Evolutionary conservation across 2,329 filamentous ascomycete species (phyloP), one percentile per base, ranked within the genome.

Genomic region (Penicillium sp.): DNA sequence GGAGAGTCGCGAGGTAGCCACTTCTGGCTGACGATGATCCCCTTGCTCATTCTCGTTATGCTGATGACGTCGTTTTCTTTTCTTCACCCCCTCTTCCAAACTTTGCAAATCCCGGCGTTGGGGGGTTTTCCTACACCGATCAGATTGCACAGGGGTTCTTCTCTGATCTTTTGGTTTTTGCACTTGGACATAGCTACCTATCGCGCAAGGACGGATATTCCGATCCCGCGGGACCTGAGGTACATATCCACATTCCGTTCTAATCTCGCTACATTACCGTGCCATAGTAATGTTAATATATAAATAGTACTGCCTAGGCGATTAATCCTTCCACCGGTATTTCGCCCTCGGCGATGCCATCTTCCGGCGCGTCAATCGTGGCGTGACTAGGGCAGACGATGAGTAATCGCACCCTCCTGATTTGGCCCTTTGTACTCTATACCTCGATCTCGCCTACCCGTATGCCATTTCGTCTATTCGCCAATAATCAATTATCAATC

Each of bases 1-100:
- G 67, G 65, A 70, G 32, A 69, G 64, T 39, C 63, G 67, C 32
- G 65, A 69, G 38, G 63, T 69, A 4, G 60, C 66, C 13, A 58
- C 56, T 11, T 60, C 57, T 16, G 60, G 61, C 20, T 67, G 45
- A 59, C 42, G 32, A 31, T 37, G 39, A 9, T 27, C 10, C 11
- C 5, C 14, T 6, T 27, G 25, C 11, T 27, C 11, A n/a, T 27
- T 27, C 25, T n/a, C 14, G 4, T 27, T 9, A 7, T 27, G 11
- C n/a, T n/a, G n/a, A n/a, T n/a, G n/a, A n/a, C n/a, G n/a, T 33
- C 39, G 30, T 32, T 15, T 13, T 36, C 19, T 28, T 30, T 39
- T 25, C 14, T 34, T 34, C 32, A 8, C n/a, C 17, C 19, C 13
- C 32, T 19, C 9, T 34, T 14, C 23, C 13, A 25, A 23, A 16